phyloP scores from a whole-genome alignment of 441 rosid genomes.

The Theobroma grandiflorum region DNA sequence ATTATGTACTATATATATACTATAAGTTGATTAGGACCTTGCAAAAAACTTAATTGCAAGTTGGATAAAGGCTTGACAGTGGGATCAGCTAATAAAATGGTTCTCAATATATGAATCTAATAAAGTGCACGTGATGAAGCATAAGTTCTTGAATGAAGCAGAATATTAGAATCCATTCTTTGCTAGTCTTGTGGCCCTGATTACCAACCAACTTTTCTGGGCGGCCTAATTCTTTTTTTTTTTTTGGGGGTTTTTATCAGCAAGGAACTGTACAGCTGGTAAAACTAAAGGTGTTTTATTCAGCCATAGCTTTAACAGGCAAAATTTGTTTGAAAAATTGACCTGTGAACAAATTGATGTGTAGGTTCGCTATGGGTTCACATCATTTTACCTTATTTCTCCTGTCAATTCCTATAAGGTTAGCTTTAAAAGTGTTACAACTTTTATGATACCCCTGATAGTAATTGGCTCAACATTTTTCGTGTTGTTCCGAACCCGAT shows the following conservation, averaged over 20 bases:
- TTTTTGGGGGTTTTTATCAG: background rate
- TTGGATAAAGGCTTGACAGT: slow-evolving; percentile 29
- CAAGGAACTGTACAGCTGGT: slow-evolving; percentile 22
- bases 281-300: background rate
- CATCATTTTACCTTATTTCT: background rate
- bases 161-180: slow-evolving; percentile 13
- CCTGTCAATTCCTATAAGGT: background rate
- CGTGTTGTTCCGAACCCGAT: background rate
- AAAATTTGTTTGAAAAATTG: background rate
- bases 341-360: slow-evolving; percentile 5
- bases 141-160: slow-evolving; percentile 25
- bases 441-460: slow-evolving; percentile 14
- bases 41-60: slow-evolving; percentile 17
- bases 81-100: slow-evolving; percentile 26
- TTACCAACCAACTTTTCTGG: background rate
- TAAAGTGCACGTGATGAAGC: slow-evolving; percentile 22
- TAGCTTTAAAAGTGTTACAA: background rate
- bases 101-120: slow-evolving; percentile 11
- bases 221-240: background rate
- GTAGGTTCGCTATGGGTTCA: background rate
- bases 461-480: background rate
- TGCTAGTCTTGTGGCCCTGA: background rate
- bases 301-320: slow-evolving; percentile 15
- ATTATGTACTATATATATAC: background rate
- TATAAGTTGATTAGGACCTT: slow-evolving; percentile 21